Evolutionary conservation across 1,139 yeast species (phyloP).

Genomic region (Suhomyces terraborum): DNA sequence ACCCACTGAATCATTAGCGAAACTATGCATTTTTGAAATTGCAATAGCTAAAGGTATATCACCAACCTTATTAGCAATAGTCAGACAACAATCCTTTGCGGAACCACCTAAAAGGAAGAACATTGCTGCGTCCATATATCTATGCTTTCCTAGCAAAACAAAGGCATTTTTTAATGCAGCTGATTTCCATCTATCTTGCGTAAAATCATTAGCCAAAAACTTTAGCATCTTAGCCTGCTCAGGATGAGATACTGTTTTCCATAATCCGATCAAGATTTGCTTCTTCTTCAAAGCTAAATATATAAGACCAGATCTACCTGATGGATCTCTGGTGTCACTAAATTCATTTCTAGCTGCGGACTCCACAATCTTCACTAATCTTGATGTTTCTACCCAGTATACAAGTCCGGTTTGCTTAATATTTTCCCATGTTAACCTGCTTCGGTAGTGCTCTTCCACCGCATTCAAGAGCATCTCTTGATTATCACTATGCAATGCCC

Average conservation of each 20-base stretch:
- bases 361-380: slow-evolving; percentile 59
- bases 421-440: slow-evolving; percentile 58
- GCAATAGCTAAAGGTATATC: slow-evolving; percentile 78
- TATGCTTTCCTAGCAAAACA: slow-evolving; percentile 84
- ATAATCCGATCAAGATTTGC: slow-evolving; percentile 72
- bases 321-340: slow-evolving; percentile 67
- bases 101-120: slow-evolving; percentile 84
- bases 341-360: slow-evolving; percentile 70
- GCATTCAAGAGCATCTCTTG: slow-evolving; percentile 64
- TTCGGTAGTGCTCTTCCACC: slow-evolving; percentile 50
- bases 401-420: slow-evolving; percentile 65
- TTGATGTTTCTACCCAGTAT: slow-evolving; percentile 67
- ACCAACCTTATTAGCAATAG: slow-evolving; percentile 62
- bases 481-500: slow-evolving; percentile 86
- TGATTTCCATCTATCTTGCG: slow-evolving; percentile 71
- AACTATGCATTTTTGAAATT: slow-evolving; percentile 60
- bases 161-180: slow-evolving; percentile 94
- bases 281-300: slow-evolving; percentile 80
- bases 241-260: slow-evolving; percentile 78
- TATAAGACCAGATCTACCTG: slow-evolving; percentile 65
- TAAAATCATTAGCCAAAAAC: slow-evolving; percentile 76
- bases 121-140: slow-evolving; percentile 85
- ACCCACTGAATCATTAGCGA: slow-evolving; percentile 22
- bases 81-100: slow-evolving; percentile 74
- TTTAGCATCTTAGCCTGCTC: slow-evolving; percentile 82